Evolutionary conservation across 805 yeast species (phyloP).

Genomic region (Candida nanaspora): DNA sequence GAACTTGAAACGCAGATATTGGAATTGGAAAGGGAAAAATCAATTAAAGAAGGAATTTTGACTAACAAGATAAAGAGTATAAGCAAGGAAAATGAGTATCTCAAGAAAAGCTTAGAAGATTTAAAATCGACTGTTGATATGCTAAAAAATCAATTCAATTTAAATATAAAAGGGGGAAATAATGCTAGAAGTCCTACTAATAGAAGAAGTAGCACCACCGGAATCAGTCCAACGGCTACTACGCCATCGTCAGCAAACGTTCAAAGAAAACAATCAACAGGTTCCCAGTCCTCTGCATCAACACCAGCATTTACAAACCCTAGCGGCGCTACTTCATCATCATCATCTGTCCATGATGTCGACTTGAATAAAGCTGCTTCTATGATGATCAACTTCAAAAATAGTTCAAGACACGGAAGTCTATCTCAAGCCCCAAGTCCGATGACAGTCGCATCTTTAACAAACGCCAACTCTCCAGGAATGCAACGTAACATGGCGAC

Average conservation of each 20-base stretch:
- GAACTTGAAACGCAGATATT: slow-evolving; percentile 66
- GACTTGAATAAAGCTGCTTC: slow-evolving; percentile 21
- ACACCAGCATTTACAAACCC: slow-evolving; percentile 10
- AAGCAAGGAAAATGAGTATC: slow-evolving; percentile 36
- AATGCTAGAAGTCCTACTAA: not conserved
- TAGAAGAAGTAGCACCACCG: slow-evolving; percentile 7
- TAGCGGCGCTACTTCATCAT: slow-evolving; percentile 3
- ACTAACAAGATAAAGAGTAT: slow-evolving; percentile 44
- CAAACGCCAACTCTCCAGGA: not conserved
- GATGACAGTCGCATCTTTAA: slow-evolving; percentile 1
- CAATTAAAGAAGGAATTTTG: slow-evolving; percentile 47
- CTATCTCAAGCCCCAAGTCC: slow-evolving; percentile 13
- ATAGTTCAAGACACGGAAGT: slow-evolving; percentile 18
- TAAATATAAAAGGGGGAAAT: too few relatives aligned
- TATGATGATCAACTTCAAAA: slow-evolving; percentile 22
- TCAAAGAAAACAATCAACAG: slow-evolving; percentile 1
- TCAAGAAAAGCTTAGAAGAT: slow-evolving; percentile 36
- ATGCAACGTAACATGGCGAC: not conserved
- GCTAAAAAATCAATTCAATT: slow-evolving; percentile 10
- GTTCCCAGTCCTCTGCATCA: slow-evolving; percentile 2
- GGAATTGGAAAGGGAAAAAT: slow-evolving; percentile 62
- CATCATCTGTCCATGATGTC: slow-evolving; percentile 7
- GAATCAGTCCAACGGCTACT: slow-evolving; percentile 11
- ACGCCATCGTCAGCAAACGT: slow-evolving; percentile 6
- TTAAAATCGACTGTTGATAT: slow-evolving; percentile 20